phyloP scores from a whole-genome alignment of 768 basidiomycete genomes.

The Omphalotus guepiniiformis region DNA sequence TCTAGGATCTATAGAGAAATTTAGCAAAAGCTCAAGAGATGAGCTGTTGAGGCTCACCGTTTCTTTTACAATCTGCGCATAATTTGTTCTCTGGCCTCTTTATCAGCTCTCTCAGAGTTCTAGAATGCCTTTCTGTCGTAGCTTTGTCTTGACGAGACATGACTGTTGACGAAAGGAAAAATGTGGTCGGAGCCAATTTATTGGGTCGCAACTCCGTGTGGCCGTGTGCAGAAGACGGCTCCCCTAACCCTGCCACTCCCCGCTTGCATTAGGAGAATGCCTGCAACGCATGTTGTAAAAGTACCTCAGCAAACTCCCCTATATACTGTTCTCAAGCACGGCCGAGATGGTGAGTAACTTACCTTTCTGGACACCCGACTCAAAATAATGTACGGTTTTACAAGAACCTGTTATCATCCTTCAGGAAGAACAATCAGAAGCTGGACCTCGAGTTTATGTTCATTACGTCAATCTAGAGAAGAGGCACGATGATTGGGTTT shows the following conservation, averaged over 20 bases:
- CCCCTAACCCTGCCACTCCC: no score
- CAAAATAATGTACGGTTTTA: slow-evolving; percentile 3
- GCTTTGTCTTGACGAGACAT: slow-evolving; percentile 75
- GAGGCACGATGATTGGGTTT: slow-evolving; percentile 72
- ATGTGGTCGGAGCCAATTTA: no score
- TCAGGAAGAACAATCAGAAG: slow-evolving; percentile 38
- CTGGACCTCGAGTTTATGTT: slow-evolving; percentile 47
- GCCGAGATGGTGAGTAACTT: slow-evolving; percentile 5
- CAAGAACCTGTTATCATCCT: slow-evolving; percentile 50
- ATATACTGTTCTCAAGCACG: slow-evolving; percentile 5
- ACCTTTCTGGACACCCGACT: background rate
- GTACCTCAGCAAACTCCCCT: slow-evolving; percentile 8
- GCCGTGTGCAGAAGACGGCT: no score
- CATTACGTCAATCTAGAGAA: slow-evolving; percentile 71
- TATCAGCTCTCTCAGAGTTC: slow-evolving; percentile 79
- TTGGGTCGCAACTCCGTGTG: no score
- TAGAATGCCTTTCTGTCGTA: slow-evolving; percentile 75
- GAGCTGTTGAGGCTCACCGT: slow-evolving; percentile 53
- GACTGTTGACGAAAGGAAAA: no score
- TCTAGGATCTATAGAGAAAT: slow-evolving; percentile 66
- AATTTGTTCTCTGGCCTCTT: slow-evolving; percentile 89
- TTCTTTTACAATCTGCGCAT: slow-evolving; percentile 95
- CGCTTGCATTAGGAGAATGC: slow-evolving; percentile 19
- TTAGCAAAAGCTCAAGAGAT: slow-evolving; percentile 5
- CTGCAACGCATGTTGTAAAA: slow-evolving; percentile 24